Conservation (phyloP, 495 filamentous ascomycete genomes). For the Podospora sp. region DNA sequence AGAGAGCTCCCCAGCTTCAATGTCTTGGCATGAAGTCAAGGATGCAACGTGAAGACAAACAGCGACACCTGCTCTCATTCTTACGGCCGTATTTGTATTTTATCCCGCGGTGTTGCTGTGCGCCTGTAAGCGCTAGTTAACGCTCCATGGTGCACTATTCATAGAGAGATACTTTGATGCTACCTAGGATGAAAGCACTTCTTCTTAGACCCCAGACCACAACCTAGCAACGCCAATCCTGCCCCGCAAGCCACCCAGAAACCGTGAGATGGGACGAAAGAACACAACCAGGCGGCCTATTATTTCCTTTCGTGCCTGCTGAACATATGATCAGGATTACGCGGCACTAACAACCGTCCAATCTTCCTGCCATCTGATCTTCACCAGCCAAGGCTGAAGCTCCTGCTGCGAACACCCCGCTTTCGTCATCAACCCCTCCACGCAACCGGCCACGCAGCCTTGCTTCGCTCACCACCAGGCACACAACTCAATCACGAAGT, state of each 20-base stretch:
- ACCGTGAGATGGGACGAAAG: no score
- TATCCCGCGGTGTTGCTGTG: not conserved
- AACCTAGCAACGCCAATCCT: no score
- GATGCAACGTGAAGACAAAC: not conserved
- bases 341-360: no score
- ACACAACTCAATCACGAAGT: not conserved
- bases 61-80: not conserved
- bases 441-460: constrained; percentile 12
- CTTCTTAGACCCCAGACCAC: no score
- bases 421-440: constrained; percentile 15
- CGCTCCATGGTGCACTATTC: no score
- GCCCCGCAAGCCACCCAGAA: no score
- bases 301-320: no score
- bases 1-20: not conserved
- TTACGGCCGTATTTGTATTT: no score
- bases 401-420: constrained; percentile 19
- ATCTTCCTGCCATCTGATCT: not conserved
- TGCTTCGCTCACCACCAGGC: not conserved
- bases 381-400: not conserved
- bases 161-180: not conserved
- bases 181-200: not conserved
- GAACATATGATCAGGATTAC: no score
- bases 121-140: no score
- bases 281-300: no score
- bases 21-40: not conserved